Conservation (phyloP, 306 rosid genomes). For the Delonix regia region DNA sequence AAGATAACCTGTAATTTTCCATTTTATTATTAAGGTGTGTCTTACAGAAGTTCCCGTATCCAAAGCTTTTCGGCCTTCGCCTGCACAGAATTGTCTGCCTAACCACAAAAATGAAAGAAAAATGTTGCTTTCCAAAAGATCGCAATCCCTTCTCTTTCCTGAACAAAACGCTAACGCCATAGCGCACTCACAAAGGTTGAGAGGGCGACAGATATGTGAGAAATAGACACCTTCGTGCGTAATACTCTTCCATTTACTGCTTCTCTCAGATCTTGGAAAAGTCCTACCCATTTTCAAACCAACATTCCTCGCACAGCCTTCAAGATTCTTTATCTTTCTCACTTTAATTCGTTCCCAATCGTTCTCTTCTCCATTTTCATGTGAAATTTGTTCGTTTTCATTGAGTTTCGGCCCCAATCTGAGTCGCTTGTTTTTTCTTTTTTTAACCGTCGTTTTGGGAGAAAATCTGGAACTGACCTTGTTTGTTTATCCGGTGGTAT, state of each 20-base stretch:
- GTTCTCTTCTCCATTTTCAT: background rate
- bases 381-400: background rate
- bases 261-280: slow-evolving; percentile 53
- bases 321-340: slow-evolving; percentile 41
- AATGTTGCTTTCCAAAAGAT: background rate
- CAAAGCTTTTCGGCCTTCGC: background rate
- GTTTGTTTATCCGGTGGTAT: background rate
- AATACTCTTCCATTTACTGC: slow-evolving; percentile 42
- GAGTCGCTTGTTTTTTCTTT: background rate
- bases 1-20: no score
- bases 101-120: background rate
- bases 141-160: background rate
- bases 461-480: background rate
- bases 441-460: background rate
- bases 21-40: no score
- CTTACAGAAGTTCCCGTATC: background rate
- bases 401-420: background rate
- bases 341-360: background rate
- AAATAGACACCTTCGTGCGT: slow-evolving; percentile 6
- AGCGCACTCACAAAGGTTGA: background rate
- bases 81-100: background rate
- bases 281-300: slow-evolving; percentile 33
- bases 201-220: background rate
- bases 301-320: slow-evolving; percentile 6
- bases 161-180: slow-evolving; percentile 38